Conservation (phyloP, 768 basidiomycete genomes). For the Suillus fuscotomentosus region DNA sequence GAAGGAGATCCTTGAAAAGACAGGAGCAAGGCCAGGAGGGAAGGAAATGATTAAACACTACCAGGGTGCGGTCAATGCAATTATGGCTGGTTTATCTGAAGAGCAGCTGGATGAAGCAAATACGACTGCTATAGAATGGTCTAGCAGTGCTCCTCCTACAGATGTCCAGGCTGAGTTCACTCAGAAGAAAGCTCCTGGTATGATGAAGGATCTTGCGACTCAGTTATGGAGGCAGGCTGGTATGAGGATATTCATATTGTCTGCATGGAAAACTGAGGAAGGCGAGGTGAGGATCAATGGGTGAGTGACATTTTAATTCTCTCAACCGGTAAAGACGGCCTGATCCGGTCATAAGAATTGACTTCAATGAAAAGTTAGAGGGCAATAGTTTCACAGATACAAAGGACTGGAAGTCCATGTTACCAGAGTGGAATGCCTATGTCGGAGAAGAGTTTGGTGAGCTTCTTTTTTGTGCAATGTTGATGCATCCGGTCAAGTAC, state of each 20-base stretch:
- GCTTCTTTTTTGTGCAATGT: neutral
- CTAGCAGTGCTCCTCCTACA: neutral
- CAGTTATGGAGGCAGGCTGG: conserved; percentile 1
- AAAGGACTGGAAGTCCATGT: too few relatives aligned
- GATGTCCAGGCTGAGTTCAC: neutral
- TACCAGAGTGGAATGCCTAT: neutral
- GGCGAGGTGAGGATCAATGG: neutral
- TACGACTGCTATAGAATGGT: neutral
- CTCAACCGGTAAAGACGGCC: neutral
- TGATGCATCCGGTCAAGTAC: neutral
- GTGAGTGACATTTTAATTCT: neutral
- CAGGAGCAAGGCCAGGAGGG: neutral
- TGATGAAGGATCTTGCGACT: neutral
- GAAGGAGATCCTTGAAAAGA: too few relatives aligned
- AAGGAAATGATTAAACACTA: neutral
- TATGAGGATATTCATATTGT: neutral
- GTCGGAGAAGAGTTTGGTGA: neutral
- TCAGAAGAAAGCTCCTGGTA: neutral
- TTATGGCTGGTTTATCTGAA: neutral
- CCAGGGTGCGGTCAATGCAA: neutral
- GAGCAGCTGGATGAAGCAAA: too few relatives aligned
- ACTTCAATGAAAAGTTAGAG: neutral
- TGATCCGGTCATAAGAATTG: neutral
- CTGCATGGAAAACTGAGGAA: neutral
- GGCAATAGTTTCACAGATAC: neutral